These are phyloP conservation scores for Didymella sp. DNA, from an alignment of 2,329 filamentous ascomycete species.

Conservation along the genomic window DNA sequence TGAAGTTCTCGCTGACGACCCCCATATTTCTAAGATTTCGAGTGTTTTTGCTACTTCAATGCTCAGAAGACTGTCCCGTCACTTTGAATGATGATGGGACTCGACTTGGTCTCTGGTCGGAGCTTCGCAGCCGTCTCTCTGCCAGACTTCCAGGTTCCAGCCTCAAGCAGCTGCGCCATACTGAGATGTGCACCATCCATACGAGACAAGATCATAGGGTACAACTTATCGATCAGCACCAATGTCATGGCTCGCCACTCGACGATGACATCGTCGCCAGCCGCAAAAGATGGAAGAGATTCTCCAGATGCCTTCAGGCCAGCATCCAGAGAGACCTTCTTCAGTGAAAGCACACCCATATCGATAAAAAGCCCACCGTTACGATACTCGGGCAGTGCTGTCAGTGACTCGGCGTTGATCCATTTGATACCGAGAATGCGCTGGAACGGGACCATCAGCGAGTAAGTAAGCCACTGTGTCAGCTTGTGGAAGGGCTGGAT, in stretches of 20 bases:
- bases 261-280: constrained; percentile 76
- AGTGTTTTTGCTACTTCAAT: background rate
- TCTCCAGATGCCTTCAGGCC: constrained; percentile 72
- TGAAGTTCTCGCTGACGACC: no score
- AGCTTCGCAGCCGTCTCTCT: constrained; percentile 34
- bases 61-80: constrained; percentile 39
- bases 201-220: constrained; percentile 72
- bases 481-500: constrained; percentile 91
- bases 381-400: constrained; percentile 88
- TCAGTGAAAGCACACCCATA: constrained; percentile 78
- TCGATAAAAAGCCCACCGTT: constrained; percentile 91
- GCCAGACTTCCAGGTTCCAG: constrained; percentile 84
- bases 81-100: constrained; percentile 41
- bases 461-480: constrained; percentile 94
- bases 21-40: no score
- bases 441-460: constrained; percentile 89
- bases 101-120: constrained; percentile 36
- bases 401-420: constrained; percentile 81
- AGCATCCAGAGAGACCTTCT: constrained; percentile 68
- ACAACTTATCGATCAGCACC: constrained; percentile 73
- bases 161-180: constrained; percentile 87
- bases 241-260: constrained; percentile 79
- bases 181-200: constrained; percentile 72
- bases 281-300: constrained; percentile 72
- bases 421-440: constrained; percentile 81